These are phyloP conservation scores for Colletotrichum sp. DNA, from an alignment of 2,329 filamentous ascomycete species.

Conservation along the genomic window DNA sequence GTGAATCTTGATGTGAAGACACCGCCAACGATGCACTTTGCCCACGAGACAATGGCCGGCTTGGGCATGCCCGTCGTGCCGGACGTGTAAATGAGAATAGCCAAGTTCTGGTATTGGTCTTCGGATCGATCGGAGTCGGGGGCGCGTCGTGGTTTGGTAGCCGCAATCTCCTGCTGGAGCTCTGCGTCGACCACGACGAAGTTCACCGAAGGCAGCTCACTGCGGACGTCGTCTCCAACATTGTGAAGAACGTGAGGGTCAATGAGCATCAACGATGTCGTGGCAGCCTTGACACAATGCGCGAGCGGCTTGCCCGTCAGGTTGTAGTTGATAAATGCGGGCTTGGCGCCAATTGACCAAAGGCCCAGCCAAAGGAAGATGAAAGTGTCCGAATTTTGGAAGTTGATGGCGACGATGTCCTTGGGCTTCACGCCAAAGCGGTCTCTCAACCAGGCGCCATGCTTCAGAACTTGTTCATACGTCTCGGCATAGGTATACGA, in stretches of 20 bases:
- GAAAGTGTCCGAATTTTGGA: slow-evolving; percentile 81
- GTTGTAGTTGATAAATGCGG: slow-evolving; percentile 91
- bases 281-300: slow-evolving; percentile 76
- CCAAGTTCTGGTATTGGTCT: slow-evolving; percentile 60
- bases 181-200: slow-evolving; percentile 68
- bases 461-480: slow-evolving; percentile 73
- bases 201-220: slow-evolving; percentile 54
- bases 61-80: slow-evolving; percentile 88
- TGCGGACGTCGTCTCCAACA: slow-evolving; percentile 61
- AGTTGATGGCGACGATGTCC: slow-evolving; percentile 82
- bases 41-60: slow-evolving; percentile 77
- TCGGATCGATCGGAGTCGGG: slow-evolving; percentile 62
- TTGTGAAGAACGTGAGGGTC: slow-evolving; percentile 65
- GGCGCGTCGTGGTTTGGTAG: slow-evolving; percentile 57
- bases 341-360: slow-evolving; percentile 83
- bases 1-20: slow-evolving; percentile 61
- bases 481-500: slow-evolving; percentile 77
- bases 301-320: slow-evolving; percentile 71
- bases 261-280: slow-evolving; percentile 70
- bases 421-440: slow-evolving; percentile 67
- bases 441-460: slow-evolving; percentile 76
- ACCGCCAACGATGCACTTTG: slow-evolving; percentile 62
- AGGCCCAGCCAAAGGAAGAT: slow-evolving; percentile 78
- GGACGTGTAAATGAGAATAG: slow-evolving; percentile 81
- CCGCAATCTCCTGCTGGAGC: slow-evolving; percentile 58